phyloP scores from a whole-genome alignment of 1,284 basidiomycete genomes.

The Puccinia sorghi region DNA sequence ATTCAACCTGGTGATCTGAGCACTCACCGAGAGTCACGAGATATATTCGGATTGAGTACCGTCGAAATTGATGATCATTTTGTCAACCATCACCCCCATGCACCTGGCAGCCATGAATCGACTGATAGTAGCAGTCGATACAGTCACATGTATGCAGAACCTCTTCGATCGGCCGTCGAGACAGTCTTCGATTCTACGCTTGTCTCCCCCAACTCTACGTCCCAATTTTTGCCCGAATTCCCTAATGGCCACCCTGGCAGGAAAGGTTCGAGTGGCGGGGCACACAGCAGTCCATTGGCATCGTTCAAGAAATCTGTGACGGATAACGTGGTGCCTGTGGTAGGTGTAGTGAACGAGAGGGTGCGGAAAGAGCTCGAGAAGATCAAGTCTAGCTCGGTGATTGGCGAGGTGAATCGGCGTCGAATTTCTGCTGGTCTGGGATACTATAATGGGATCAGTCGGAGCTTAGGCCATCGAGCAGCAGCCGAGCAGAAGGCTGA shows the following conservation, averaged over 20 bases:
- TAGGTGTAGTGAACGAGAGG: conserved; percentile 29
- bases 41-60: background rate
- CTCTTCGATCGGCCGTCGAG: conserved; percentile 44
- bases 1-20: conserved; percentile 44
- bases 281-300: background rate
- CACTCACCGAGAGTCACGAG: background rate
- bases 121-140: background rate
- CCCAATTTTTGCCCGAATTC: conserved; percentile 19
- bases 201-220: background rate
- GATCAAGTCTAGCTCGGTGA: background rate
- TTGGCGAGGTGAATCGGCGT: background rate
- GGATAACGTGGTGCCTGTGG: conserved; percentile 17
- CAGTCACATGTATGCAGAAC: conserved; percentile 18
- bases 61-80: conserved; percentile 28
- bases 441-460: conserved; percentile 7
- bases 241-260: conserved; percentile 41
- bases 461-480: background rate
- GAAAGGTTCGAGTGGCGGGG: background rate
- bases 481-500: background rate
- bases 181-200: conserved; percentile 11
- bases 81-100: conserved; percentile 11
- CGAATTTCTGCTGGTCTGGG: background rate
- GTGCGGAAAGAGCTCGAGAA: conserved; percentile 21
- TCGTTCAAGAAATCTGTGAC: conserved; percentile 12
- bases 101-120: background rate